These are phyloP conservation scores for Pichia scutulata DNA, from an alignment of 805 yeast genomes.

Conservation along the genomic window DNA sequence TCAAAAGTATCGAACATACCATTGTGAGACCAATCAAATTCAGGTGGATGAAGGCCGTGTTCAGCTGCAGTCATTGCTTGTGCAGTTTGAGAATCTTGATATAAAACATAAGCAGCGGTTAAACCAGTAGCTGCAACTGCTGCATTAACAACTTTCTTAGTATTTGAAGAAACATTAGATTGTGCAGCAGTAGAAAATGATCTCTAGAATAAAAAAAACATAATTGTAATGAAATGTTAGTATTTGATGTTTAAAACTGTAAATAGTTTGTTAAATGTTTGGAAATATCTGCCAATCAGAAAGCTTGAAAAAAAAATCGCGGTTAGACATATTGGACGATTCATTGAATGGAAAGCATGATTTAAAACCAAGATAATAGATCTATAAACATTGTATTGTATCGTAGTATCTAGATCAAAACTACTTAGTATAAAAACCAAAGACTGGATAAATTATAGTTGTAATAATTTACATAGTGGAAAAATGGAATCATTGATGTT, in stretches of 20 bases:
- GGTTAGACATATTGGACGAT: neutral
- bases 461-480: neutral
- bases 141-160: constrained; percentile 50
- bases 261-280: neutral
- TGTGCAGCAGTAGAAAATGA: constrained; percentile 29
- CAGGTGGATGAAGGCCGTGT: constrained; percentile 96
- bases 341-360: neutral
- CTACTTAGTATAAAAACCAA: too few relatives aligned
- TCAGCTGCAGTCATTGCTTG: constrained; percentile 98
- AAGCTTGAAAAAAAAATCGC: constrained; percentile 24
- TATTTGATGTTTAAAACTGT: constrained; percentile 1
- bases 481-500: too few relatives aligned
- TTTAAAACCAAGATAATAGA: neutral
- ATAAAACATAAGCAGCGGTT: constrained; percentile 72
- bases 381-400: too few relatives aligned
- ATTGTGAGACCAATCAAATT: constrained; percentile 86
- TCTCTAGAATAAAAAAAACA: constrained; percentile 20
- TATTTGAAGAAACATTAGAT: constrained; percentile 26
- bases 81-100: constrained; percentile 80
- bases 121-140: constrained; percentile 69
- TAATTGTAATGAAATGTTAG: constrained; percentile 11
- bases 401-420: neutral
- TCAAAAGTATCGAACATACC: constrained; percentile 89
- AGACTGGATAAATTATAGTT: too few relatives aligned
- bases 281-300: constrained; percentile 19